Percentiles rank a stretch among this genome's conserved stretches.
Evolutionary conservation across 169 alveolate genomes (phyloP).

Genomic region (Theileria orientalis): DNA sequence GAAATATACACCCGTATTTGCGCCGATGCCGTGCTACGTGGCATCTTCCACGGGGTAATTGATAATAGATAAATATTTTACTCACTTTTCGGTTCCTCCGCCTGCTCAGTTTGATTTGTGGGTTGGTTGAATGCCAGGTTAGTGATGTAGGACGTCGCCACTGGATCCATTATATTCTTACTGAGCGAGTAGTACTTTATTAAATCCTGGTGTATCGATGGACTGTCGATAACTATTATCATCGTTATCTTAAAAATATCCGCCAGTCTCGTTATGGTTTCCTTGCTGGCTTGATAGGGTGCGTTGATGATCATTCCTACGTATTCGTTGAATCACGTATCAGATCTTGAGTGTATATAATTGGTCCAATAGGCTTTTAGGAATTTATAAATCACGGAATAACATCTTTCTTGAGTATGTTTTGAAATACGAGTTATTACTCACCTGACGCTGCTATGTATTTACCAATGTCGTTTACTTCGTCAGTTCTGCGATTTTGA

Average conservation of each 20-base stretch:
- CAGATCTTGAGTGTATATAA: constrained; percentile 11
- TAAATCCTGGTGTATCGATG: constrained; percentile 77
- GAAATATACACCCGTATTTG: too few species aligned
- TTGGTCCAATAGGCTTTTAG: constrained; percentile 8
- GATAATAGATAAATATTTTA: not conserved
- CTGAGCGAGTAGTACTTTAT: constrained; percentile 34
- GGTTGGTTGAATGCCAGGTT: not conserved
- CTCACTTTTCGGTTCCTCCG: not conserved
- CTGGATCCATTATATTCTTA: not conserved
- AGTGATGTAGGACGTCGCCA: constrained; percentile 2
- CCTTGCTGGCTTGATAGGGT: constrained; percentile 80
- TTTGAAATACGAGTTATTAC: not conserved
- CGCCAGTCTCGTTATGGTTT: constrained; percentile 71
- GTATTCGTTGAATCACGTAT: constrained; percentile 1
- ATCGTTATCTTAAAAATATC: constrained; percentile 76
- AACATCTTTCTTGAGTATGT: too few species aligned
- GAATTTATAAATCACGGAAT: too few species aligned
- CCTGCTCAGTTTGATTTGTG: not conserved
- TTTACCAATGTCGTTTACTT: constrained; percentile 43
- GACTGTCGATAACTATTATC: constrained; percentile 82
- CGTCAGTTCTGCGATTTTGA: constrained; percentile 34
- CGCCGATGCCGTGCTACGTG: too few species aligned
- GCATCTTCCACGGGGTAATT: too few species aligned
- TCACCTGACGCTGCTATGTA: constrained; percentile 46
- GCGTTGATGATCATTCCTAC: constrained; percentile 84